Evolutionary conservation across 2,329 filamentous ascomycete genomes (phyloP).

Genomic region (Capronia coronata): DNA sequence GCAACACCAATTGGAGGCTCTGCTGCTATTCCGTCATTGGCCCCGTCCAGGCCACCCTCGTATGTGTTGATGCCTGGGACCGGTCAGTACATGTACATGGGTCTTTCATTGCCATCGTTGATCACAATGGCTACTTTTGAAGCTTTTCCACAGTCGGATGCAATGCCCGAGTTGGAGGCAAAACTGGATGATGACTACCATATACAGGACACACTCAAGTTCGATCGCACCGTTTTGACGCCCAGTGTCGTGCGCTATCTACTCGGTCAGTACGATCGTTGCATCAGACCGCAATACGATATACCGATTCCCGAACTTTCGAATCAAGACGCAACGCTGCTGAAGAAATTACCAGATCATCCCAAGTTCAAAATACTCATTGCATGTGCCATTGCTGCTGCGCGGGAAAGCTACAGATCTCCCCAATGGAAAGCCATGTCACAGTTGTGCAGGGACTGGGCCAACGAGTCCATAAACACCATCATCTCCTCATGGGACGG

Average conservation of each 20-base stretch:
- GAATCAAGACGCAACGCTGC: background rate
- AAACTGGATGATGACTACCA: background rate
- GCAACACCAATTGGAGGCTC: no score
- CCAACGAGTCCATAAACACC: background rate
- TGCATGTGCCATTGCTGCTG: background rate
- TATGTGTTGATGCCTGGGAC: constrained; percentile 1
- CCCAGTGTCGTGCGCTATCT: background rate
- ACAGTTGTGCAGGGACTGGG: background rate
- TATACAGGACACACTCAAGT: no score
- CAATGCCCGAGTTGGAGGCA: background rate
- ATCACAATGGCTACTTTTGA: constrained; percentile 1
- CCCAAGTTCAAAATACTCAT: constrained; percentile 1
- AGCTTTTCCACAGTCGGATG: background rate
- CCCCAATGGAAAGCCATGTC: background rate
- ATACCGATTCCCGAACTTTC: background rate
- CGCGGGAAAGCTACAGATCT: background rate
- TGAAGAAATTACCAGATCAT: background rate
- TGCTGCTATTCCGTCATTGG: background rate
- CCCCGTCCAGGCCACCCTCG: background rate
- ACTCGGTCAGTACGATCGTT: background rate
- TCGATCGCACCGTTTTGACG: background rate
- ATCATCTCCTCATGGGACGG: background rate
- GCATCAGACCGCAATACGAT: background rate
- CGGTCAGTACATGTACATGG: constrained; percentile 2
- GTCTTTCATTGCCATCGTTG: background rate